Evolutionary conservation across 345 rosid genomes (phyloP), one percentile per base, ranked within the genome.

Genomic region (Rhodamnia rubescens): DNA sequence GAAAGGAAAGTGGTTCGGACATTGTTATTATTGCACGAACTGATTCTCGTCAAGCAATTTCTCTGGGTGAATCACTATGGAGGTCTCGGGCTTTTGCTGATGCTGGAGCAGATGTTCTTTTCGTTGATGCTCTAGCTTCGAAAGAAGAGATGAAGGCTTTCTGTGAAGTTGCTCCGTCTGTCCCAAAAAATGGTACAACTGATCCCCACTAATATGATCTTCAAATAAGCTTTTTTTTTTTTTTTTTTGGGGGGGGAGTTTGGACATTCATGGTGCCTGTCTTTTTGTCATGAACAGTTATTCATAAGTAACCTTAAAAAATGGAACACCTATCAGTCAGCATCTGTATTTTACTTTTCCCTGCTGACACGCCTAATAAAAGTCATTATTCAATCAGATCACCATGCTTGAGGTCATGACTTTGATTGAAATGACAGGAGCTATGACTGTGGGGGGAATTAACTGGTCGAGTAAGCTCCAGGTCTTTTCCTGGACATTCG

Each of bases 141-240:
- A 94, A 90, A 82, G 99, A 97, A 87, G 99, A 97, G 92, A 95
- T 97, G 99, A 93, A 90, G 90, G 89, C 95, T n/a, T 97, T 97
- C 85, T 97, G 99, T 88, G 92, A 92, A 89, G 89, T 94, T 84
- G 91, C 96, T 85, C 98, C 96, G 8, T 36, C 85, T 26, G 93
- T 95, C 88, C 99, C 98, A 53, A 97, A 97, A 97, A 92, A 81
- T 97, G 99, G 99, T 95, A 91, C 15, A 11, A 59, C 59, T 55
- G n/a, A 84, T 85, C 81, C 69, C 83, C 55, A 26, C 57, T 61
- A 49, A 81, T 18, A 22, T 84, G 83, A 83, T 83, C 27, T 27
- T 82, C 56, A 15, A 15, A 64, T 29, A 18, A 36, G 13, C 47
- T 36, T 20, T 56, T 55, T 55, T 69, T 32, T 9, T 55, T 69